A percentile compares a stretch with the other conserved stretches of the same genome.
Evolutionary conservation across 805 yeast genomes (phyloP).

Genomic region (Pichia gijzeniarum): DNA sequence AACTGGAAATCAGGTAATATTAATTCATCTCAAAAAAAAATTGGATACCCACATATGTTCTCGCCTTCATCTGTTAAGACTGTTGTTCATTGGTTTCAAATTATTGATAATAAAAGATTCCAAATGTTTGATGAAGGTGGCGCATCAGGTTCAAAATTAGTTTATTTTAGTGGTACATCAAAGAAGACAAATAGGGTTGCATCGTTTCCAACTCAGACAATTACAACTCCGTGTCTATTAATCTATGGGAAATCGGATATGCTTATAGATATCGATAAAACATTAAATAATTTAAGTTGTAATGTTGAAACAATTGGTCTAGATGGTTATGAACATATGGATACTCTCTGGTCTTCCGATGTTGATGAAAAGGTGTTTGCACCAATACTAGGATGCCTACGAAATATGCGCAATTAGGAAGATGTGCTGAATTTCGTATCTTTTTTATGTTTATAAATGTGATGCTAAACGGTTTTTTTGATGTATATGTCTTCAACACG

Average conservation of each 20-base stretch:
- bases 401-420: no score
- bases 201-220: constrained; percentile 58
- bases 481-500: no score
- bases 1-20: constrained; percentile 44
- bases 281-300: constrained; percentile 62
- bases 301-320: constrained; percentile 39
- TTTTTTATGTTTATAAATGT: no score
- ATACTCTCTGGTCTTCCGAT: constrained; percentile 79
- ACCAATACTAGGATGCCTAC: not conserved
- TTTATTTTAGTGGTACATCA: constrained; percentile 22
- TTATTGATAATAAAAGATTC: constrained; percentile 39
- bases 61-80: constrained; percentile 51
- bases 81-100: constrained; percentile 44
- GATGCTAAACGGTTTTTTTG: no score
- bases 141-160: constrained; percentile 27
- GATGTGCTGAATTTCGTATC: no score
- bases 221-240: constrained; percentile 69
- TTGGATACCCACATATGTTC: constrained; percentile 47
- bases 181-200: constrained; percentile 40
- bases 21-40: constrained; percentile 36
- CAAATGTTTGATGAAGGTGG: constrained; percentile 48
- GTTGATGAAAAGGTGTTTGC: constrained; percentile 42
- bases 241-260: constrained; percentile 80
- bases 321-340: constrained; percentile 78
- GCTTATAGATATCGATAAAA: constrained; percentile 75